Percentiles rank a stretch among this genome's conserved stretches.
Evolutionary conservation across 2,329 filamentous ascomycete genomes (phyloP).

Genomic region (Arthrobotrys pseudoclavata): DNA sequence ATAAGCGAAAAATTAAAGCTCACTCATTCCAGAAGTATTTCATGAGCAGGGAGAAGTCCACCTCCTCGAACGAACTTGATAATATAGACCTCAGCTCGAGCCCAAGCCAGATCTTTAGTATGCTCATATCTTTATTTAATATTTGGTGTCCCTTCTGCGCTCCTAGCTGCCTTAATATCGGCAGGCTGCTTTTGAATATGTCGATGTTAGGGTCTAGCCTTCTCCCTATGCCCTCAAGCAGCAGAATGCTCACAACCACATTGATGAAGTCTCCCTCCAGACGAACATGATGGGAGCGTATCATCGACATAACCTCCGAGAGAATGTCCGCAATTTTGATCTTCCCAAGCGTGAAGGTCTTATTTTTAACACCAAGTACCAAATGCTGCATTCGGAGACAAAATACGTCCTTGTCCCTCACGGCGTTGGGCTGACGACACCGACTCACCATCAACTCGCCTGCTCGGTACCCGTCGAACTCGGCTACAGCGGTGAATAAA

Average conservation of each 20-base stretch:
- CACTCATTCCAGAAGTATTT: slow-evolving; percentile 50
- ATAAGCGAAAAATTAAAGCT: neutral
- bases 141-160: slow-evolving; percentile 80
- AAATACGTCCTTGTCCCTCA: slow-evolving; percentile 90
- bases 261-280: slow-evolving; percentile 99
- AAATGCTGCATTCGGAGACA: slow-evolving; percentile 97
- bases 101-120: slow-evolving; percentile 63
- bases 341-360: slow-evolving; percentile 90
- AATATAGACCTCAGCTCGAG: slow-evolving; percentile 63
- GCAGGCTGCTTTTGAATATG: slow-evolving; percentile 85
- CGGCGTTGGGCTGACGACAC: slow-evolving; percentile 90
- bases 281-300: slow-evolving; percentile 89
- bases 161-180: slow-evolving; percentile 89
- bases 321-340: slow-evolving; percentile 97
- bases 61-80: slow-evolving; percentile 60
- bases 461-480: slow-evolving; percentile 96
- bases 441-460: slow-evolving; percentile 96
- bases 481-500: slow-evolving; percentile 93
- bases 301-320: slow-evolving; percentile 90
- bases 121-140: slow-evolving; percentile 67
- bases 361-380: slow-evolving; percentile 88
- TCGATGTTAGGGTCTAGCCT: slow-evolving; percentile 88
- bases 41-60: slow-evolving; percentile 59
- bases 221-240: slow-evolving; percentile 93
- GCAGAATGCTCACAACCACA: slow-evolving; percentile 92